Conservation (phyloP, 2,329 filamentous ascomycete genomes). For the Sarocladiaceae sp. region DNA sequence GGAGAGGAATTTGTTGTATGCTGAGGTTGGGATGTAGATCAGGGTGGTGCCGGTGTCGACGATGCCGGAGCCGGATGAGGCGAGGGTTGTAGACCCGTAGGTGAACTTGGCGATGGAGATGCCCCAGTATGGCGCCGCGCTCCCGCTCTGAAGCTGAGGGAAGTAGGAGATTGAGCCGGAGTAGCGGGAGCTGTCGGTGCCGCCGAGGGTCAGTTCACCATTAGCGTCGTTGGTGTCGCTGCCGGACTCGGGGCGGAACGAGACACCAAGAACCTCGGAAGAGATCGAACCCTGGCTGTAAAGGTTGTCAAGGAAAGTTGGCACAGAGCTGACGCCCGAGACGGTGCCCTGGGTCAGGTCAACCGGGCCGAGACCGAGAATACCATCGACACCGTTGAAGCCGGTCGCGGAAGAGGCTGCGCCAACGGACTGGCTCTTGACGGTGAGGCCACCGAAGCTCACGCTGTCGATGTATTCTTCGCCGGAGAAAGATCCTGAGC, state of each 20-base stretch:
- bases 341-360: constrained; percentile 35
- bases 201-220: constrained; percentile 20
- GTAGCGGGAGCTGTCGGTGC: constrained; percentile 17
- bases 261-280: constrained; percentile 23
- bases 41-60: constrained; percentile 23
- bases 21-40: constrained; percentile 21
- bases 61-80: constrained; percentile 16
- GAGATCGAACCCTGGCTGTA: constrained; percentile 22
- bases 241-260: constrained; percentile 21
- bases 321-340: constrained; percentile 18
- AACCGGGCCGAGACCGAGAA: constrained; percentile 40
- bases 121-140: constrained; percentile 17
- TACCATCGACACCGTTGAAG: constrained; percentile 26
- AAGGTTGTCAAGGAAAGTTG: constrained; percentile 37
- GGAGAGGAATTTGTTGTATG: constrained; percentile 22
- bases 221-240: constrained; percentile 19
- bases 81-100: constrained; percentile 17
- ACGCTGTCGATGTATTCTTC: constrained; percentile 40
- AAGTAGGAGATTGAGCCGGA: constrained; percentile 17
- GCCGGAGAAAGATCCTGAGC: constrained; percentile 39
- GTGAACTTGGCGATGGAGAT: constrained; percentile 20
- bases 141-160: constrained; percentile 13
- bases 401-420: constrained; percentile 35
- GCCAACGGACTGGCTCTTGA: constrained; percentile 38
- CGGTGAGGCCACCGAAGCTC: constrained; percentile 36